Evolutionary conservation across 495 filamentous ascomycete genomes (phyloP).

Genomic region (Chaetomium cochliodes): DNA sequence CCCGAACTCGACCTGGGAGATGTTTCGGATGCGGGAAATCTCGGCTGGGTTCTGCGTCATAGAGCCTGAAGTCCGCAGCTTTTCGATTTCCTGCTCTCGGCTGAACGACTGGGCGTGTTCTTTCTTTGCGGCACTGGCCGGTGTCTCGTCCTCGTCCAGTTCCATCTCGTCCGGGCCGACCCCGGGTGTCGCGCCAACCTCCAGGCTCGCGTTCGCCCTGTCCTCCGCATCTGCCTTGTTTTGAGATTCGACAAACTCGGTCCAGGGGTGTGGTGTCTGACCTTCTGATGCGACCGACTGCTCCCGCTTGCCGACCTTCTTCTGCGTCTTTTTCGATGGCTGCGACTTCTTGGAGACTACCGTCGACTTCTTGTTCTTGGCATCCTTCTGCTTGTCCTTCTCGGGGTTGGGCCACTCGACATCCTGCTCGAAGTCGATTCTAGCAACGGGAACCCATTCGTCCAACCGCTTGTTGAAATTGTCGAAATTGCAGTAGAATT

Average conservation of each 20-base stretch:
- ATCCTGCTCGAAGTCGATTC: constrained; percentile 72
- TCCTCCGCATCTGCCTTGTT: constrained; percentile 41
- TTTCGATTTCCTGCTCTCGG: constrained; percentile 92
- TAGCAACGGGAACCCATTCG: constrained; percentile 82
- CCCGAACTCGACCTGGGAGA: constrained; percentile 90
- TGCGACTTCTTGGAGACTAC: constrained; percentile 46
- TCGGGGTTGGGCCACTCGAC: constrained; percentile 59
- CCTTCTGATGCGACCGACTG: constrained; percentile 49
- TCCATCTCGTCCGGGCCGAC: constrained; percentile 49
- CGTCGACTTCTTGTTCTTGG: constrained; percentile 47
- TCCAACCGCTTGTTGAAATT: constrained; percentile 99
- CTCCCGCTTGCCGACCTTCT: constrained; percentile 52
- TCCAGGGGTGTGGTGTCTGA: constrained; percentile 49
- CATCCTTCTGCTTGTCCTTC: constrained; percentile 56
- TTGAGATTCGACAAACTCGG: constrained; percentile 40
- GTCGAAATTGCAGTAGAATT: constrained; percentile 96
- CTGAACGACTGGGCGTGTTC: constrained; percentile 56
- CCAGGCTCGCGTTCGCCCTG: constrained; percentile 35
- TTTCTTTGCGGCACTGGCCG: constrained; percentile 44
- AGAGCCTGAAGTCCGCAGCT: constrained; percentile 85
- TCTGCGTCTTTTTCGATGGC: constrained; percentile 53
- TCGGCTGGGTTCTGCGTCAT: constrained; percentile 99
- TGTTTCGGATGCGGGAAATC: constrained; percentile 91
- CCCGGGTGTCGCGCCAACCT: constrained; percentile 39
- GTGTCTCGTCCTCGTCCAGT: constrained; percentile 45